Evolutionary conservation across 140 eudicot genomes (phyloP).

Genomic region (Ambrosia hybrid): DNA sequence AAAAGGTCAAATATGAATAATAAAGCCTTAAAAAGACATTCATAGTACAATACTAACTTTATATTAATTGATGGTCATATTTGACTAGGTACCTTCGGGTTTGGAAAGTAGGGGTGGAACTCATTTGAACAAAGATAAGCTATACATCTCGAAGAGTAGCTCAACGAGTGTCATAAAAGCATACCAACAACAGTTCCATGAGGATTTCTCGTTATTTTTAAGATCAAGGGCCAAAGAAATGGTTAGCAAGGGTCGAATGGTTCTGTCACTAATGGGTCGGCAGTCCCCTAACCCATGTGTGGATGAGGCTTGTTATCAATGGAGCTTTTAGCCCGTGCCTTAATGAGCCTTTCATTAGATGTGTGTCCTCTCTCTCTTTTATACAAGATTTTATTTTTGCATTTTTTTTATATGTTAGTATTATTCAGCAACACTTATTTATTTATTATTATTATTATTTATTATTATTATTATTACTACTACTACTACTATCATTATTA

Average conservation of each 20-base stretch:
- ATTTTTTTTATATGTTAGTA: too few species aligned
- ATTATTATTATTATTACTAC: too few species aligned
- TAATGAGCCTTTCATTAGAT: too few species aligned
- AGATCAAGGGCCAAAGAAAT: constrained; percentile 56
- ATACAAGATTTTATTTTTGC: too few species aligned
- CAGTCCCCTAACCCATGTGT: constrained; percentile 33
- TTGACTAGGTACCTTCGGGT: constrained; percentile 29
- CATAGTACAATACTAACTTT: background rate
- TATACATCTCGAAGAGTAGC: constrained; percentile 50
- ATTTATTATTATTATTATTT: too few species aligned
- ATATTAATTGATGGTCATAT: background rate
- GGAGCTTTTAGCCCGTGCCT: constrained; percentile 19
- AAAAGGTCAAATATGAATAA: background rate
- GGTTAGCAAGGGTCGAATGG: constrained; percentile 57
- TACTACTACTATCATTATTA: too few species aligned
- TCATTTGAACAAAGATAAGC: constrained; percentile 54
- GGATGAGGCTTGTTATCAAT: constrained; percentile 43
- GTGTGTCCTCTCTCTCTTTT: background rate
- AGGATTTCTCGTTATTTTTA: constrained; percentile 54
- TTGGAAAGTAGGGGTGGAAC: constrained; percentile 17
- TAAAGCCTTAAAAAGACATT: background rate
- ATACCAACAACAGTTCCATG: constrained; percentile 46
- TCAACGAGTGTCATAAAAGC: constrained; percentile 43
- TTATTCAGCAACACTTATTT: too few species aligned
- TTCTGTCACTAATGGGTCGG: constrained; percentile 59